Percentiles rank a stretch among this genome's conserved stretches.
These are phyloP conservation scores for Porpolomopsis calyptriformis DNA, from an alignment of 768 basidiomycete genomes.

Conservation along the genomic window DNA sequence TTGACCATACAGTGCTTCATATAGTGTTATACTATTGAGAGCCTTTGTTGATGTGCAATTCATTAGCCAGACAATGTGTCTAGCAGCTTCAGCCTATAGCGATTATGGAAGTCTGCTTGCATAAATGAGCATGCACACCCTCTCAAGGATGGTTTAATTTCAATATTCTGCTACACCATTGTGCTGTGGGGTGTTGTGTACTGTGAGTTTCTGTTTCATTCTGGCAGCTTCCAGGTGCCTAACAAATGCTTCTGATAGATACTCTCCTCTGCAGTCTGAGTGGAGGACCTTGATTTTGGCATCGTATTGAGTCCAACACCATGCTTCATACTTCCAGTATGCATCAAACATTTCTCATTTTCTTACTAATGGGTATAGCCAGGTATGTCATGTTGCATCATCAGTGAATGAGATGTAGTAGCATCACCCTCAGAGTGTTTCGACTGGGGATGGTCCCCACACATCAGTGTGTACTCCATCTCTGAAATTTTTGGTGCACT, in stretches of 20 bases:
- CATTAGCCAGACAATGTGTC: slow-evolving; percentile 23
- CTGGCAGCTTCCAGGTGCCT: slow-evolving; percentile 19
- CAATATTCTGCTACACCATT: slow-evolving; percentile 30
- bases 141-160: slow-evolving; percentile 24
- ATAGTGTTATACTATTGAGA: slow-evolving; percentile 17
- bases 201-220: slow-evolving; percentile 20
- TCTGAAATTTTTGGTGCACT: slow-evolving; percentile 1
- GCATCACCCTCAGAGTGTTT: slow-evolving; percentile 8
- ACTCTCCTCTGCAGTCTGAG: slow-evolving; percentile 28
- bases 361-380: slow-evolving; percentile 10
- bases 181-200: slow-evolving; percentile 24
- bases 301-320: slow-evolving; percentile 17
- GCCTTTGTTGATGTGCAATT: slow-evolving; percentile 23
- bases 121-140: slow-evolving; percentile 23
- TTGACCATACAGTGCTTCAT: slow-evolving; percentile 11
- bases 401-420: slow-evolving; percentile 24
- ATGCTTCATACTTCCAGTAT: slow-evolving; percentile 18
- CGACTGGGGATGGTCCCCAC: slow-evolving; percentile 23
- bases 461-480: slow-evolving; percentile 22
- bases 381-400: slow-evolving; percentile 13
- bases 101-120: slow-evolving; percentile 19
- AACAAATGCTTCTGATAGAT: slow-evolving; percentile 18
- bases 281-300: slow-evolving; percentile 17
- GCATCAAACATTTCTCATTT: slow-evolving; percentile 15
- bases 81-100: slow-evolving; percentile 29